Base-by-base conservation (phyloP, 2,329 filamentous ascomycete species). In the Nemania sp. region DNA sequence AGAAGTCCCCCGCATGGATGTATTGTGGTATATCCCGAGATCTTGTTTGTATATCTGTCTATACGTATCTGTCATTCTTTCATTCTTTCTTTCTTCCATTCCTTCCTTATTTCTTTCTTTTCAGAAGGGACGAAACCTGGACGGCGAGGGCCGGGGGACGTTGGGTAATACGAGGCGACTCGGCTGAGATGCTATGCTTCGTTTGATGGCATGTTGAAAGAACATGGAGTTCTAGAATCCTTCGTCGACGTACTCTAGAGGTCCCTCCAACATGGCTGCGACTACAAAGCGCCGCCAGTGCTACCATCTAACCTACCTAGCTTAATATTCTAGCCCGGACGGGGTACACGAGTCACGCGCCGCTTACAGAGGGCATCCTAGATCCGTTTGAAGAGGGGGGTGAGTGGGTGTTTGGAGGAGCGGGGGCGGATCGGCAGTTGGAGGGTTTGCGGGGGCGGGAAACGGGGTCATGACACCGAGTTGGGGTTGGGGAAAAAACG, bases 401-500 rank as follows among this genome's bases (percentile, higher is more conserved):
- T 17, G n/a, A n/a, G 17, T 34, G 12, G 29, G 48, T 5, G 25
- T 32, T 12, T 20, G 32, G 25, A 20, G 15, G 45, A 34, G 45
- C 43, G 35, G 45, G 6, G 45, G 35, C 20, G 25, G 46, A 15
- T n/a, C 21, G 54, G 40, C 25, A 53, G 42, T 52, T 54, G 45
- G 45, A 43, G 55, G 46, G 43, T 46, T 52, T 55, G 54, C 46
- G 50, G 59, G 62, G 58, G 50, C 21, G 20, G 15, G 4, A 42
- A 57, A n/a, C n/a, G 10, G 35, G 57, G 42, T 62, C 55, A 55
- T 21, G 59, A 62, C 42, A 37, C 37, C 12, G 18, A 25, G 37
- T 47, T 53, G 35, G 59, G 39, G 52, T 64, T 62, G 62, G 59
- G 35, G 54, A 64, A 55, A 61, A 56, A 50, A 61, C 50, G 55